Conservation (phyloP, 2,329 filamentous ascomycete genomes). For the Penicillium vulpinum region DNA sequence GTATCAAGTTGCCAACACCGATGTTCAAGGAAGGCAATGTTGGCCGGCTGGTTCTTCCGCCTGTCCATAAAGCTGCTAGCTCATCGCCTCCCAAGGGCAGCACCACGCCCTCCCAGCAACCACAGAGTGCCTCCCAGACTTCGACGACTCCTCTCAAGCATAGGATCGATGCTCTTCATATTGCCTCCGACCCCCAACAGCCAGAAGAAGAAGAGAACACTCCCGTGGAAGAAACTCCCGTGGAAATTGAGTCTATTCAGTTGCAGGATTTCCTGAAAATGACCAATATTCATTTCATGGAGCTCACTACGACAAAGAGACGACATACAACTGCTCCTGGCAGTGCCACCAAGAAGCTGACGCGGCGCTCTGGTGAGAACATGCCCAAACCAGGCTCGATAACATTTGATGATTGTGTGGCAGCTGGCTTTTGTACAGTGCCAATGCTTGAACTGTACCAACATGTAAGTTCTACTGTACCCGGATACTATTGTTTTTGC, state of each 20-base stretch:
- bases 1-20: conserved; percentile 67
- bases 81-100: conserved; percentile 37
- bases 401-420: conserved; percentile 72
- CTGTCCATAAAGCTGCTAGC: conserved; percentile 44
- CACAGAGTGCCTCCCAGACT: conserved; percentile 43
- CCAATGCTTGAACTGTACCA: conserved; percentile 94
- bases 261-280: conserved; percentile 91
- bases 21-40: conserved; percentile 66
- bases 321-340: conserved; percentile 75
- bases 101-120: conserved; percentile 55
- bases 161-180: conserved; percentile 21
- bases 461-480: conserved; percentile 59
- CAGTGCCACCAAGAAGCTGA: conserved; percentile 35
- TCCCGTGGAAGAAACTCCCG: conserved; percentile 44
- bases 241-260: conserved; percentile 65
- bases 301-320: conserved; percentile 92
- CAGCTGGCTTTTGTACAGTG: conserved; percentile 85
- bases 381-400: conserved; percentile 31
- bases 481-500: conserved; percentile 11
- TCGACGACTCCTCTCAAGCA: conserved; percentile 36
- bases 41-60: conserved; percentile 56
- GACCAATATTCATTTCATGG: conserved; percentile 98
- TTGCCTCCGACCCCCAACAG: conserved; percentile 39
- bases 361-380: conserved; percentile 28
- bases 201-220: conserved; percentile 49